Base-by-base conservation (phyloP, 345 rosid species). In the Sapria himalayana region DNA sequence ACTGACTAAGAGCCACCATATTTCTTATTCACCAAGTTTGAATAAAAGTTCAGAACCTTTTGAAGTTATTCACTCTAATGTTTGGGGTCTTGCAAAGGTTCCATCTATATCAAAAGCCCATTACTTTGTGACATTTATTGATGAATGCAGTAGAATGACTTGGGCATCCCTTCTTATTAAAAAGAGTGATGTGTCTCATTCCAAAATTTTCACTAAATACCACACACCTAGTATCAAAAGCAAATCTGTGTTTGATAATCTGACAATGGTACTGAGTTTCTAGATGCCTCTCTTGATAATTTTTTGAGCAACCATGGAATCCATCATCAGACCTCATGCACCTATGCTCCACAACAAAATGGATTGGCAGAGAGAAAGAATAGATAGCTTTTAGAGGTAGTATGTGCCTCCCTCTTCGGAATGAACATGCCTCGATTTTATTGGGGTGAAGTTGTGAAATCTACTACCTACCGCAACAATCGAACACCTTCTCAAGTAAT, bases 41-140 rank as follows among this genome's bases (percentile, higher is more conserved):
- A 21, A 36, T 37, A 35, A 17, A 20, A 36, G 33, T 19, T n/a
- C 1, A n/a, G 7, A 20, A 36, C n/a, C 39, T 8, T 37, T 49
- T 16, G 9, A 1, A 1, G 15, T 39, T 19, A 19, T 49, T 1
- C 42, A 47, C 10, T 47, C 24, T 9, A 17, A 47, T 10, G 15
- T 46, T 1, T 36, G 12, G 31, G 33, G 34, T 5, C 33, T 9
- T 15, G 17, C 12, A 23, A 47, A 36, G 12, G 7, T 36, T 10
- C 7, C 15, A 0, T 34, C 17, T 1, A 4, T 35, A 4, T 34
- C 33, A 5, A 23, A 37, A 1, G 33, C 41, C 4, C 4, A 4
- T 22, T 33, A 24, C 12, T 37, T 47, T 39, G 23, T 32, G n/a
- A 39, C 24, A 5, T 50, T 40, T 50, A 22, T 31, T 40, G 39